phyloP scores from a whole-genome alignment of 768 basidiomycete species.

The Suillus americanus region DNA sequence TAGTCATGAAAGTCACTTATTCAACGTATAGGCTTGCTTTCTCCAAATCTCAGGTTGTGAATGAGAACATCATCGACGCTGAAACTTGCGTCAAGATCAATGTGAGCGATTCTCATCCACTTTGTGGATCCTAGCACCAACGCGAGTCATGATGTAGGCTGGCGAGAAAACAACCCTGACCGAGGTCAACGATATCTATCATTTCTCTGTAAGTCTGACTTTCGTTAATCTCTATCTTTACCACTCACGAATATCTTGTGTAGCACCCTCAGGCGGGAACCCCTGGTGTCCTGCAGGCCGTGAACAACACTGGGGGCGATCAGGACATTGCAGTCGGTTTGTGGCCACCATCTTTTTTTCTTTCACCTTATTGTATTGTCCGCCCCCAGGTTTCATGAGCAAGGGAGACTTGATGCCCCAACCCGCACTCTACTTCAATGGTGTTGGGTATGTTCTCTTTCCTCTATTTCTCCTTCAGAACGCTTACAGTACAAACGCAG shows the following conservation, averaged over 20 bases:
- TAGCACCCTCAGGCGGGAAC: background rate
- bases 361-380: background rate
- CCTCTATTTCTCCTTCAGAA: background rate
- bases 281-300: background rate
- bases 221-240: background rate
- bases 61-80: background rate
- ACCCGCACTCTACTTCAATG: background rate
- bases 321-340: background rate
- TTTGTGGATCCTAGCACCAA: background rate
- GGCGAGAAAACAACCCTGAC: background rate
- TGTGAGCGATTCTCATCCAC: background rate
- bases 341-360: background rate
- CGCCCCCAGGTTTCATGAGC: background rate
- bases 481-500: background rate
- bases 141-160: background rate
- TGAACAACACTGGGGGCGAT: background rate
- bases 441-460: background rate
- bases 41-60: background rate
- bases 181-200: background rate
- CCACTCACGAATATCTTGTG: background rate
- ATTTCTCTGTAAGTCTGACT: background rate
- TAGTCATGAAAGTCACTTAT: background rate
- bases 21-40: background rate
- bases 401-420: background rate
- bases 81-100: background rate